A percentile compares a stretch with the other conserved stretches of the same genome.
These are phyloP conservation scores for Aspergillus piperis DNA, from an alignment of 2,329 filamentous ascomycete genomes.

Conservation along the genomic window DNA sequence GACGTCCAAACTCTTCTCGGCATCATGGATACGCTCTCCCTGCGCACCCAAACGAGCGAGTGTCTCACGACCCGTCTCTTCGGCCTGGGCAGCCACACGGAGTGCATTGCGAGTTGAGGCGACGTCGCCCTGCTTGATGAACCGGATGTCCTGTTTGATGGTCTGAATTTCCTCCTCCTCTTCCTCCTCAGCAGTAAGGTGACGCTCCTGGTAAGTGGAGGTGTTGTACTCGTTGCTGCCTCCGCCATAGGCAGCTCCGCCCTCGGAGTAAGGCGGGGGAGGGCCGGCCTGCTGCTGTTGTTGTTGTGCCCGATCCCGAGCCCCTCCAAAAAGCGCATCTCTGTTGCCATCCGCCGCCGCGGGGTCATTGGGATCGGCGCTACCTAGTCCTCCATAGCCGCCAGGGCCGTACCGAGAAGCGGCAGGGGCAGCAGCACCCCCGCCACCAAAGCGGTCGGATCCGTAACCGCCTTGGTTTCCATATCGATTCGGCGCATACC, in stretches of 20 bases:
- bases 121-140: conserved; percentile 76
- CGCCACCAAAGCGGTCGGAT: conserved; percentile 54
- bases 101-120: conserved; percentile 70
- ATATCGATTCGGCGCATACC: conserved; percentile 55
- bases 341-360: conserved; percentile 54
- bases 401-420: conserved; percentile 51
- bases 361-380: conserved; percentile 52
- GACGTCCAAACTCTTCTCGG: conserved; percentile 78
- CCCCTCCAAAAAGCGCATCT: conserved; percentile 61
- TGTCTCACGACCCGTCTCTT: conserved; percentile 71
- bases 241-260: conserved; percentile 32
- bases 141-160: conserved; percentile 72
- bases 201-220: conserved; percentile 63
- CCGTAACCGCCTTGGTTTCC: conserved; percentile 56
- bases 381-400: conserved; percentile 60
- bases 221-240: conserved; percentile 40
- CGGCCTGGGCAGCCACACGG: conserved; percentile 66
- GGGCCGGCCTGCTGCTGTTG: conserved; percentile 35
- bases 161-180: conserved; percentile 71
- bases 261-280: conserved; percentile 30
- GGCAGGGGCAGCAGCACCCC: conserved; percentile 42
- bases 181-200: conserved; percentile 80
- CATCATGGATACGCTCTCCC: conserved; percentile 78
- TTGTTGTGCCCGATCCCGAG: conserved; percentile 52
- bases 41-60: conserved; percentile 74